Conservation (phyloP, 2,329 filamentous ascomycete genomes). For the Zymoseptoria ardabiliae region DNA sequence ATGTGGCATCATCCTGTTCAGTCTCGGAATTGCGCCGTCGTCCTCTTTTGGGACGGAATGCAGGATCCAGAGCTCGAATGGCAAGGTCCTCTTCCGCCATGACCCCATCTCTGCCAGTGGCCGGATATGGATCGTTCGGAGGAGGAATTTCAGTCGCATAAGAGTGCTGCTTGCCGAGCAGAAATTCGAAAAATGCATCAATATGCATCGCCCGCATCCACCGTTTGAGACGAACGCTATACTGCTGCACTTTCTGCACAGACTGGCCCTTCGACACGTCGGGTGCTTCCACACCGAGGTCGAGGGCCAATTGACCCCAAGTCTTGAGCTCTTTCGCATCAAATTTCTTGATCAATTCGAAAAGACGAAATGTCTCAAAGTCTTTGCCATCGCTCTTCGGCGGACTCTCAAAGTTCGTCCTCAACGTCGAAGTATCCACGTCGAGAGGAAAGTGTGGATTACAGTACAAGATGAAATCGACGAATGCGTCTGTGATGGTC, state of each 20-base stretch:
- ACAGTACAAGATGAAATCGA: conserved; percentile 80
- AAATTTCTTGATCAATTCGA: conserved; percentile 69
- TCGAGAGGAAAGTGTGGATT: conserved; percentile 71
- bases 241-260: conserved; percentile 89
- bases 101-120: conserved; percentile 70
- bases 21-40: conserved; percentile 40
- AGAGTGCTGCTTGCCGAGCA: conserved; percentile 66
- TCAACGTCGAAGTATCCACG: conserved; percentile 62
- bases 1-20: conserved; percentile 21
- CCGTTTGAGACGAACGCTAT: conserved; percentile 82
- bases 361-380: conserved; percentile 72
- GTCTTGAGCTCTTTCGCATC: conserved; percentile 82
- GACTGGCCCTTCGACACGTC: conserved; percentile 69
- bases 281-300: conserved; percentile 81
- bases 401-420: conserved; percentile 68
- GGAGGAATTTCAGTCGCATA: conserved; percentile 74
- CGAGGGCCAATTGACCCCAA: conserved; percentile 80
- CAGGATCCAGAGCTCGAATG: conserved; percentile 72
- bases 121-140: conserved; percentile 54
- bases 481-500: conserved; percentile 74
- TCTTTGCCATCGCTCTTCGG: conserved; percentile 82
- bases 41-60: conserved; percentile 57
- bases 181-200: conserved; percentile 88
- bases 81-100: conserved; percentile 82
- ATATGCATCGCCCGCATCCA: conserved; percentile 98